A percentile compares a stretch with the other conserved stretches of the same genome.
Conservation (phyloP, 2,329 filamentous ascomycete genomes). For the Drechslerella stenobrocha region DNA sequence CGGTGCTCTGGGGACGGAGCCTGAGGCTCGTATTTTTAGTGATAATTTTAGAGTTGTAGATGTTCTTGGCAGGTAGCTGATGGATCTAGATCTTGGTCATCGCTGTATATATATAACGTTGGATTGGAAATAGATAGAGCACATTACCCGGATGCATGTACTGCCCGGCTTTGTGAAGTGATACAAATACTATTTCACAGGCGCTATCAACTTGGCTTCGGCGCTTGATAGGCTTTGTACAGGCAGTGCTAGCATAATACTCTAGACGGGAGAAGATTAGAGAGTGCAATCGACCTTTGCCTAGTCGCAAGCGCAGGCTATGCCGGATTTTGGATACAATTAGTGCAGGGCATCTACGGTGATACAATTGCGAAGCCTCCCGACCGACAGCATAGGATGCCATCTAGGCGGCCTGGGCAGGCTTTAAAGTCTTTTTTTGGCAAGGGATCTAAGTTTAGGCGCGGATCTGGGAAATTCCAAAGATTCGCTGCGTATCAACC, state of each 20-base stretch:
- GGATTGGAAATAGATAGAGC: no score
- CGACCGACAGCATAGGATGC: neutral
- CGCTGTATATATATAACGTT: no score
- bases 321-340: neutral
- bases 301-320: neutral
- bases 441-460: conserved; percentile 40
- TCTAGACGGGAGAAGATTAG: neutral
- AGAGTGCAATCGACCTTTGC: neutral
- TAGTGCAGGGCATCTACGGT: neutral
- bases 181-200: neutral
- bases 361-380: conserved; percentile 1
- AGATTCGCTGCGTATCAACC: conserved; percentile 13
- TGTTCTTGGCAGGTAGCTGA: neutral
- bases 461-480: conserved; percentile 36
- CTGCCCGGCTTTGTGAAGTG: no score
- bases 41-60: conserved; percentile 3
- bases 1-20: no score
- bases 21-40: neutral
- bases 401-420: conserved; percentile 1
- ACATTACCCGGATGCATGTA: neutral
- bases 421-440: neutral
- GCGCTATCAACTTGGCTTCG: conserved; percentile 2
- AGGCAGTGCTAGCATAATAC: neutral
- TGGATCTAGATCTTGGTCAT: no score
- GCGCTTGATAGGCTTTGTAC: conserved; percentile 3